Conservation (phyloP, 2,329 filamentous ascomycete genomes). For the Alternaria postmessia region DNA sequence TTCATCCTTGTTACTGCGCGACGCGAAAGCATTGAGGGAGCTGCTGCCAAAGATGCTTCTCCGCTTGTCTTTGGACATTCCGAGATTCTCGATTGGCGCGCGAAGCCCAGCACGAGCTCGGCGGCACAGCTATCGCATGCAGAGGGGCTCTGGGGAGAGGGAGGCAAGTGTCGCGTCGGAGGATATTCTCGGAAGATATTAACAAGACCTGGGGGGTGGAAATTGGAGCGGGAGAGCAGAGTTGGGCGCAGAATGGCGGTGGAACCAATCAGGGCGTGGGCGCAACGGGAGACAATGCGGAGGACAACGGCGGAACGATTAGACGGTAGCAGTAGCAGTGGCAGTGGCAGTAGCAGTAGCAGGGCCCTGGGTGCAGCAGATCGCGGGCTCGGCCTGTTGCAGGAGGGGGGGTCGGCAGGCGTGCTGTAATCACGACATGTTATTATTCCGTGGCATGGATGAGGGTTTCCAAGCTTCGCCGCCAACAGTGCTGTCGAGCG, state of each 20-base stretch:
- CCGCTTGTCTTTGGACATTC: constrained; percentile 49
- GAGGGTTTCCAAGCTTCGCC: not conserved
- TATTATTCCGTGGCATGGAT: constrained; percentile 19
- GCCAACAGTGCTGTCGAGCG: not conserved
- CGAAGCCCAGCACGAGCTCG: constrained; percentile 43
- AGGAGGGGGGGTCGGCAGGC: constrained; percentile 12
- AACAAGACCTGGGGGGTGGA: not conserved
- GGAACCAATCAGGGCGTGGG: constrained; percentile 18
- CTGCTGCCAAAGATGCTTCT: constrained; percentile 49
- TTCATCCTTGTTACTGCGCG: constrained; percentile 43
- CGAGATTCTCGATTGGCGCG: constrained; percentile 31
- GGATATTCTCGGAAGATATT: not conserved
- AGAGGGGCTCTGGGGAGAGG: constrained; percentile 20
- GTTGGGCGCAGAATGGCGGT: not conserved
- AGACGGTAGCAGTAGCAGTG: not conserved
- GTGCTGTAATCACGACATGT: constrained; percentile 14
- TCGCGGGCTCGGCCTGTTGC: constrained; percentile 10
- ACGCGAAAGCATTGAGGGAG: constrained; percentile 43
- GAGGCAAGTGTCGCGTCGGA: constrained; percentile 16
- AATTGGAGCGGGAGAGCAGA: constrained; percentile 7
- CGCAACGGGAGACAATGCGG: constrained; percentile 18
- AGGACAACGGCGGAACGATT: constrained; percentile 7
- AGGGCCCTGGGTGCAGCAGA: constrained; percentile 3
- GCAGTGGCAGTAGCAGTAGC: not conserved
- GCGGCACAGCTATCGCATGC: constrained; percentile 32